phyloP scores from a whole-genome alignment of 306 rosid genomes.

The Glycine tomentella region DNA sequence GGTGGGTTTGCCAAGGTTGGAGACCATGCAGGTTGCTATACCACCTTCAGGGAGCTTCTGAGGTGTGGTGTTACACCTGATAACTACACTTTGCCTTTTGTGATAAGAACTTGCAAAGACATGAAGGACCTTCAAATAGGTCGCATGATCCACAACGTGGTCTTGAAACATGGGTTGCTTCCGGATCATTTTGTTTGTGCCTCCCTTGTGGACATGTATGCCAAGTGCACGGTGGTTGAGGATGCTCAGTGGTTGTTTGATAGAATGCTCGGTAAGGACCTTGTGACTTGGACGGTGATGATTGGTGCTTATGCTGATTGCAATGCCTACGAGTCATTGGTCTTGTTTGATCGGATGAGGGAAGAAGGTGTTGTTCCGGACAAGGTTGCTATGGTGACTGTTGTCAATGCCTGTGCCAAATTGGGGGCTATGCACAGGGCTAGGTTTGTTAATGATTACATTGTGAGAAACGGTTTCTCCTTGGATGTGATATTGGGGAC shows the following conservation, averaged over 20 bases:
- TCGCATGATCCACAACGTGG: conserved; percentile 57
- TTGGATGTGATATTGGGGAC: conserved; percentile 77
- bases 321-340: conserved; percentile 64
- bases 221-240: conserved; percentile 59
- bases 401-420: conserved; percentile 80
- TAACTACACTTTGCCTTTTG: conserved; percentile 71
- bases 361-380: conserved; percentile 73
- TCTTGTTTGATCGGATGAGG: conserved; percentile 75
- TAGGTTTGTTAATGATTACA: conserved; percentile 59
- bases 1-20: conserved; percentile 74
- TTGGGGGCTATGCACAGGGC: conserved; percentile 80
- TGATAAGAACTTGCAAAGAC: conserved; percentile 70
- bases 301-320: conserved; percentile 67
- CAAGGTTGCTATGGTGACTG: conserved; percentile 71
- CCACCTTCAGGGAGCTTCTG: conserved; percentile 67
- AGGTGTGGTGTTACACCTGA: conserved; percentile 56
- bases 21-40: conserved; percentile 58
- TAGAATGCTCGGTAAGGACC: conserved; percentile 64
- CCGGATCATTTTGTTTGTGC: conserved; percentile 67
- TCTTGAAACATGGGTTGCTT: conserved; percentile 63
- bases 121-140: conserved; percentile 61
- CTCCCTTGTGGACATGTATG: conserved; percentile 75
- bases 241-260: conserved; percentile 67
- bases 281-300: conserved; percentile 81
- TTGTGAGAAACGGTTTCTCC: conserved; percentile 53